Evolutionary conservation across 2,329 filamentous ascomycete species (phyloP), one percentile per base, ranked within the genome.

Genomic region (Diplodia mutila): DNA sequence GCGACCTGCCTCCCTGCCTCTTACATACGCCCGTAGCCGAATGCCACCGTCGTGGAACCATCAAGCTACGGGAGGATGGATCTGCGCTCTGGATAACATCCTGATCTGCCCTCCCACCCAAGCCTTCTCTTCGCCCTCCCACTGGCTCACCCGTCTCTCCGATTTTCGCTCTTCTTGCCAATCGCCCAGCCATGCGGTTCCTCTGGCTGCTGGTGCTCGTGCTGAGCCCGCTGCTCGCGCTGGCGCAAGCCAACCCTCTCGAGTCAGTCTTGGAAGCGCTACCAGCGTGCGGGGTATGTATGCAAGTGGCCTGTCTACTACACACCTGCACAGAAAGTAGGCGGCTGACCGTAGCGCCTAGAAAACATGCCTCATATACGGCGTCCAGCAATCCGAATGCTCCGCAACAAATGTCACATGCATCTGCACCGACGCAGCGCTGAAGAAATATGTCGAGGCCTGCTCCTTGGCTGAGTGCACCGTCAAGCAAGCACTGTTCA

Each of bases 401-500:
- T 21, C 54, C 4, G 4, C 48, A 23, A 67, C 65, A 11, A 61
- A 67, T 27, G 54, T 61, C n/a, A 61, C 65, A n/a, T 67, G 65
- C 46, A 67, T 67, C 42, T 67, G 65, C 54, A 67, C 65, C 46
- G 27, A 67, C 46, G 49, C 39, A 25, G 37, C 42, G 3, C 21
- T 67, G 54, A 67, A 46, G 16, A 52, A 25, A n/a, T 55, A 59
- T 27, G 54, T 67, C 8, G 55, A 67, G 25, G 32, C 32, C 9
- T 67, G 65, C 32, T 46, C 52, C 5, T 7, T 51, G 16, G 54
- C 54, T 2, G n/a, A 51, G 16, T 68, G 67, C 61, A 52, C 23
- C 34, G 29, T 61, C 52, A 61, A 68, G 25, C 48, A 68, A 25
- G 51, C 61, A 2, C 29, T 68, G n/a, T 59, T 75, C 16, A 80